Evolutionary conservation across 768 basidiomycete species (phyloP), one percentile per base, ranked within the genome.

Genomic region (Sporobolomyces roseus): DNA sequence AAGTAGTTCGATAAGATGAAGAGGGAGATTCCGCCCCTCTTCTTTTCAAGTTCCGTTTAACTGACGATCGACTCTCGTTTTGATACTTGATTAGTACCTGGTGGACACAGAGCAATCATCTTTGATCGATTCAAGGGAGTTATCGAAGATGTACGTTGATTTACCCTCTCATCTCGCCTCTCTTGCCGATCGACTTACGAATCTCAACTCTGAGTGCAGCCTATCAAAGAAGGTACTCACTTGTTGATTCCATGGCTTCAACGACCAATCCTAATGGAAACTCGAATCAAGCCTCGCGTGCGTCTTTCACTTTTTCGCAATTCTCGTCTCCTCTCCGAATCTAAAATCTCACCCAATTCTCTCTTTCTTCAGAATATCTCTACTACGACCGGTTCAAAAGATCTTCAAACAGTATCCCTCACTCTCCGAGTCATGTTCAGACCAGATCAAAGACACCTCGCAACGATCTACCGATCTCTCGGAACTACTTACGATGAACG

Each of bases 401-500:
- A 99, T 78, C 81, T 99, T 80, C 94, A 98, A 80, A 98, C 97
- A 92, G 91, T 99, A 63, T 90, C 93, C 38, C 87, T 99, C 61
- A 98, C 94, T 0, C 84, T 98, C 58, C 89, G 96, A 65, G 94
- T 99, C 41, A 85, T 99, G 74, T 96, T 92, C 29, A 83, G 93
- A 58, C 96, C 96, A 23, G 93, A 98, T 80, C 85, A 88, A 41
- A 81, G 84, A 35, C 90, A 94, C 78, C 83, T 99, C 32, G 78
- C 94, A 25, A 90, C 86, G 81, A 94, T 99, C 77, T 99, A 99
- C 82, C 91, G 96, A 80, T 87, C 84, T 75, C 84, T 99, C 64
- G 96, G 96, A 51, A 78, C 90, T 79, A 96, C 98, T 79, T 99
- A 98, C 78, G 96, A 98, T 79, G 96, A 99, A 82, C 86, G 96